Percentiles rank a stretch among this genome's conserved stretches.
Evolutionary conservation across 176 grass and related monocot genomes (phyloP).

Genomic region (Elaeis guineensis): DNA sequence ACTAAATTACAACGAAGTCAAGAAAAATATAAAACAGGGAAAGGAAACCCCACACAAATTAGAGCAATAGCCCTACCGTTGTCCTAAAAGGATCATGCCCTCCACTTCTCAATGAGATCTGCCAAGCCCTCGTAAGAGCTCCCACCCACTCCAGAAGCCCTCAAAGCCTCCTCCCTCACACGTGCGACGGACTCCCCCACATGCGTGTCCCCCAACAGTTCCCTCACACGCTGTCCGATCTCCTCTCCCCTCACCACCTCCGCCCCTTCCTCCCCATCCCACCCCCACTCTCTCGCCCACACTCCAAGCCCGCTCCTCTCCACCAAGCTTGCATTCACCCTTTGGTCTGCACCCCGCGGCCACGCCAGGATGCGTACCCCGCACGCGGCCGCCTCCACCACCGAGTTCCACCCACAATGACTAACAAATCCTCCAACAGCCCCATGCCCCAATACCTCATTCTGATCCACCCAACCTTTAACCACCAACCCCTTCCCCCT

Average conservation of each 20-base stretch:
- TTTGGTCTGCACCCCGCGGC: slow-evolving; percentile 43
- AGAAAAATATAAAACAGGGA: too few species aligned
- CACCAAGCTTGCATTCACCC: slow-evolving; percentile 27
- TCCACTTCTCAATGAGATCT: slow-evolving; percentile 11
- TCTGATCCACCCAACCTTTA: slow-evolving; percentile 59
- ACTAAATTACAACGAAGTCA: too few species aligned
- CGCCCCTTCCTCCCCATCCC: slow-evolving; percentile 29
- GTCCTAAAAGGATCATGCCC: too few species aligned
- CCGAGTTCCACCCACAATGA: slow-evolving; percentile 65
- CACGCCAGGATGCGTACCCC: slow-evolving; percentile 53
- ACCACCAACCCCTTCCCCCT: slow-evolving; percentile 42
- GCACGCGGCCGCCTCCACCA: slow-evolving; percentile 29
- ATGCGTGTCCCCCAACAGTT: slow-evolving; percentile 30
- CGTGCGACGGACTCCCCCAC: not conserved
- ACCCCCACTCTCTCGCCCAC: slow-evolving; percentile 50
- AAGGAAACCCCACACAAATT: too few species aligned
- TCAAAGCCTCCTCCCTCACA: slow-evolving; percentile 15
- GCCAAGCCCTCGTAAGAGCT: slow-evolving; percentile 24
- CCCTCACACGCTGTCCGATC: slow-evolving; percentile 31
- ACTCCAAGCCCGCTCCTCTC: slow-evolving; percentile 28
- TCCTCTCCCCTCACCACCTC: slow-evolving; percentile 26
- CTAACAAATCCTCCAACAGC: slow-evolving; percentile 48
- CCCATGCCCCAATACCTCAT: slow-evolving; percentile 40
- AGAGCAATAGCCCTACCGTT: too few species aligned
- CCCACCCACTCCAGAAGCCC: slow-evolving; percentile 16